A percentile compares a stretch with the other conserved stretches of the same genome.
These are phyloP conservation scores for Scedosporium dehoogii DNA, from an alignment of 2,329 filamentous ascomycete species.

Conservation along the genomic window DNA sequence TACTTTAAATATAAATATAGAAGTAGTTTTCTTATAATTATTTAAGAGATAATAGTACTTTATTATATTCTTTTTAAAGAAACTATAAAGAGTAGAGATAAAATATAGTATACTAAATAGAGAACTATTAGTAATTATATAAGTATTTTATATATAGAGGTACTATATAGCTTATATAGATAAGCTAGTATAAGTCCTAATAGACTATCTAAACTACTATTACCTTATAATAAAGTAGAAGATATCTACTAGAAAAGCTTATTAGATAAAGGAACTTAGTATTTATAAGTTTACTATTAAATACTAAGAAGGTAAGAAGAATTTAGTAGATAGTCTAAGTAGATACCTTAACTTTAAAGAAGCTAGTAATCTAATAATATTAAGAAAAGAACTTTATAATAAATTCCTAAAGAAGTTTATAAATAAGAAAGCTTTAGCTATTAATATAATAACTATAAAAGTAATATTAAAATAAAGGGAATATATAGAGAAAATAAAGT, in stretches of 20 bases:
- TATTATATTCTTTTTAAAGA: background rate
- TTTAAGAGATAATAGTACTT: background rate
- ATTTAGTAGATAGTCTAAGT: background rate
- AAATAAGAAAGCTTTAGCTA: too few species aligned
- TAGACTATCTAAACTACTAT: background rate
- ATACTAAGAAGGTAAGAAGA: background rate
- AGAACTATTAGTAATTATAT: background rate
- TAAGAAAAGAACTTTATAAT: background rate
- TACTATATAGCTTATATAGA: conserved; percentile 6
- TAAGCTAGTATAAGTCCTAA: background rate
- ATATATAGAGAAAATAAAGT: too few species aligned
- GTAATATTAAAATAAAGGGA: too few species aligned
- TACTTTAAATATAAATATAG: background rate
- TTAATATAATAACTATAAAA: too few species aligned
- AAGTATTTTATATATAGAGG: conserved; percentile 6
- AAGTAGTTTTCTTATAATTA: background rate
- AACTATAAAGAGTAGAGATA: background rate
- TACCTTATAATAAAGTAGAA: background rate
- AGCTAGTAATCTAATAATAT: background rate
- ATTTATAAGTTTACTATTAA: background rate
- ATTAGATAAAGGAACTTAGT: background rate
- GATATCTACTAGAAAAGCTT: background rate
- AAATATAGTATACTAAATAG: conserved; percentile 6
- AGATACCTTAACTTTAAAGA: background rate
- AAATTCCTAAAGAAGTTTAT: too few species aligned